These are phyloP conservation scores for Colletotrichum spinosum DNA, from an alignment of 2,329 filamentous ascomycete species.

Conservation along the genomic window DNA sequence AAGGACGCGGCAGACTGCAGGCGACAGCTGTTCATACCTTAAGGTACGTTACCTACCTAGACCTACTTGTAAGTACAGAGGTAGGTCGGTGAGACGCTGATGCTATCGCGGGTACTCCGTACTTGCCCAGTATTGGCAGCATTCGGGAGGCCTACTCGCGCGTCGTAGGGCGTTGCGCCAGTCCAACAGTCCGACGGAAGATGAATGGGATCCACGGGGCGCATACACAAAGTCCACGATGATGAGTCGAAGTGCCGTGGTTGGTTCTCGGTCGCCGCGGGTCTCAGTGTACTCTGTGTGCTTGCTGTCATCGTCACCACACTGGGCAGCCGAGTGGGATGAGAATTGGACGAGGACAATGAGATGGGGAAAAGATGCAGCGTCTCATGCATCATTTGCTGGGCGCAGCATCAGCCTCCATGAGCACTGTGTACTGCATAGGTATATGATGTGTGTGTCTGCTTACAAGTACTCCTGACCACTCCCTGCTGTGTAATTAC, in stretches of 20 bases:
- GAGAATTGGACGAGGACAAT: background rate
- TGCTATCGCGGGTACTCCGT: no score
- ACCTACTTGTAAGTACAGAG: background rate
- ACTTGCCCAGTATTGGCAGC: no score
- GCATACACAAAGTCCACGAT: background rate
- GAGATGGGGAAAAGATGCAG: background rate
- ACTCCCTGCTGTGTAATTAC: constrained; percentile 2
- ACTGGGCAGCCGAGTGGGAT: background rate
- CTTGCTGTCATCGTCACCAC: background rate
- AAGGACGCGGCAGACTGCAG: constrained; percentile 1
- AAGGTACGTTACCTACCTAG: background rate
- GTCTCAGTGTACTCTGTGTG: constrained; percentile 12
- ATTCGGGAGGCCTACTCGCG: no score
- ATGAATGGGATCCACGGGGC: constrained; percentile 3
- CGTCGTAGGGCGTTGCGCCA: background rate
- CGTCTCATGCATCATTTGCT: constrained; percentile 6
- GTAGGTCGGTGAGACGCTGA: background rate
- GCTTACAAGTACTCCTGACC: no score
- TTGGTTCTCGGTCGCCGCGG: constrained; percentile 26
- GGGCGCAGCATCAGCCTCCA: constrained; percentile 4
- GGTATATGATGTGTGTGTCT: no score
- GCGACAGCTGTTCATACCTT: no score
- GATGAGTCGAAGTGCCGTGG: constrained; percentile 5
- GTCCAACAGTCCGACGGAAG: constrained; percentile 1
- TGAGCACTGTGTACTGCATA: no score